Evolutionary conservation across 306 rosid species (phyloP).

Genomic region (Sicyos baderoa): DNA sequence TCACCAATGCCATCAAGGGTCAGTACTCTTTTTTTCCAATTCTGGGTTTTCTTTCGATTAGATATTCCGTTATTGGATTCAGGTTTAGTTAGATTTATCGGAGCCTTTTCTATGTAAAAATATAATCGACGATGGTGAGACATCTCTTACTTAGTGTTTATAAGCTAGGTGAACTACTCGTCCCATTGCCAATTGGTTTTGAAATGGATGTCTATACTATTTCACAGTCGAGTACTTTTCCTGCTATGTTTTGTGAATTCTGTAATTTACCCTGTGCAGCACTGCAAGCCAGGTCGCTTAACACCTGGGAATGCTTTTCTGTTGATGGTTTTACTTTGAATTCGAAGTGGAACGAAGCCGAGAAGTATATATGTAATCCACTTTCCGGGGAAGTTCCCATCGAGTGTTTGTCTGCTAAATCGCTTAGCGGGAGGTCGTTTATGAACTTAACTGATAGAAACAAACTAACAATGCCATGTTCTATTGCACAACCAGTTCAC

Average conservation of each 20-base stretch:
- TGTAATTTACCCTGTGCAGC: conserved; percentile 36
- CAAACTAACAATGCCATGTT: conserved; percentile 38
- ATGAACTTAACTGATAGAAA: conserved; percentile 37
- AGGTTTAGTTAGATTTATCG: too few species aligned
- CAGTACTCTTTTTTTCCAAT: too few species aligned
- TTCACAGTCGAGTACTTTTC: too few species aligned
- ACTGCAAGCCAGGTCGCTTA: conserved; percentile 62
- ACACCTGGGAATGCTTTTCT: conserved; percentile 61
- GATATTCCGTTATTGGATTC: too few species aligned
- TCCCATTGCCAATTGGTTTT: too few species aligned
- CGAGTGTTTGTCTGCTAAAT: conserved; percentile 89
- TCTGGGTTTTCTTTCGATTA: too few species aligned
- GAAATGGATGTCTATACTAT: too few species aligned
- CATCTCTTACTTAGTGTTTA: too few species aligned
- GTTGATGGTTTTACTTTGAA: conserved; percentile 87
- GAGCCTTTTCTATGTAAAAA: too few species aligned
- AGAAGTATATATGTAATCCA: conserved; percentile 85
- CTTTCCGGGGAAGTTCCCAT: conserved; percentile 81
- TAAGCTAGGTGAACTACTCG: too few species aligned
- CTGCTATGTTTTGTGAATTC: too few species aligned
- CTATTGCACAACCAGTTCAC: conserved; percentile 37
- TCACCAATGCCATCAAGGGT: conserved; percentile 82
- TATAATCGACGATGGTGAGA: too few species aligned
- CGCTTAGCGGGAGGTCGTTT: conserved; percentile 78
- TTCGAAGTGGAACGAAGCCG: conserved; percentile 96